Conservation (phyloP, 164 flowering plant species). For the Aristolochia fimbriata region DNA sequence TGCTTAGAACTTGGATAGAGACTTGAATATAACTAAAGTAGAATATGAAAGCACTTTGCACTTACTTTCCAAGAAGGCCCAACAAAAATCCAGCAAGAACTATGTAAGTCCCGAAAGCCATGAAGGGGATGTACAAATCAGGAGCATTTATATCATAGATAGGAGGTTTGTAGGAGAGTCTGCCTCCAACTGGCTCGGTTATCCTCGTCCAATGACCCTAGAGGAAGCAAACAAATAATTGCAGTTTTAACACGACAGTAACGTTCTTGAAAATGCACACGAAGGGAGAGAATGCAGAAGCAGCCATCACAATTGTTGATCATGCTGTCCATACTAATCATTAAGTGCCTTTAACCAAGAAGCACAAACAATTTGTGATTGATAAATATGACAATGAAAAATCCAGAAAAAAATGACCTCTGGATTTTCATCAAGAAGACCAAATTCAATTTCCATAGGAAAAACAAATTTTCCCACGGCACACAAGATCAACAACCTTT, state of each 20-base stretch:
- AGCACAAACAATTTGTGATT: too few relatives aligned
- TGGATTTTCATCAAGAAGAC: background rate
- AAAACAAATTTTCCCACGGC: background rate
- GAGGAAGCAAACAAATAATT: background rate
- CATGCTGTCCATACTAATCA: too few relatives aligned
- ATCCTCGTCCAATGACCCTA: conserved; percentile 63
- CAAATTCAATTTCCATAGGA: background rate
- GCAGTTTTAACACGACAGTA: too few relatives aligned
- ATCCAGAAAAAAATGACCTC: too few relatives aligned
- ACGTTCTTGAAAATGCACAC: too few relatives aligned
- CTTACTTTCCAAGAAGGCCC: conserved; percentile 55
- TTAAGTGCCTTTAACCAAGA: too few relatives aligned
- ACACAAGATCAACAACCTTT: background rate
- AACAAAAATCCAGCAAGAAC: conserved; percentile 41
- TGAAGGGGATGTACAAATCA: conserved; percentile 50
- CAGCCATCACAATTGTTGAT: too few relatives aligned
- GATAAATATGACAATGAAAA: too few relatives aligned
- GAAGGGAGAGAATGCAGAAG: too few relatives aligned
- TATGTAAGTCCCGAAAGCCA: conserved; percentile 56
- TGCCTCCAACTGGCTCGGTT: conserved; percentile 52
- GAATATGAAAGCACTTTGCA: background rate
- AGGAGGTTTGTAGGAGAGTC: conserved; percentile 54
- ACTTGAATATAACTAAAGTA: background rate
- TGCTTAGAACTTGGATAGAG: background rate
- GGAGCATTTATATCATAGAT: conserved; percentile 61